A percentile compares a stretch with the other conserved stretches of the same genome.
Conservation (phyloP, 257 asterid species). For the Primulina huaijiensis region DNA sequence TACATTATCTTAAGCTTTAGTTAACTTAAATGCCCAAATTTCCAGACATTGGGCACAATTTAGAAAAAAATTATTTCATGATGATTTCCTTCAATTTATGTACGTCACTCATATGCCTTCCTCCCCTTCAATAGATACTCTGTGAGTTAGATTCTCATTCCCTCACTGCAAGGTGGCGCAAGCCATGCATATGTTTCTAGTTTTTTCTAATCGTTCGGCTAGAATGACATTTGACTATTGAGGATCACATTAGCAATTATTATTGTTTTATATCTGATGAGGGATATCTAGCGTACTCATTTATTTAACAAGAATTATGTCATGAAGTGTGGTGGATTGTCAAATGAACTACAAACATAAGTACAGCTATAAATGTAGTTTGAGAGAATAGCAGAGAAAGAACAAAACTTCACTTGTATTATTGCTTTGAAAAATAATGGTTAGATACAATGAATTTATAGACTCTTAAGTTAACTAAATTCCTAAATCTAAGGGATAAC, state of each 20-base stretch:
- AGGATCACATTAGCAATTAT: too few species aligned
- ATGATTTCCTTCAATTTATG: too few species aligned
- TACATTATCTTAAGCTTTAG: constrained; percentile 13
- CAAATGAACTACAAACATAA: background rate
- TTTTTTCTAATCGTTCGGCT: too few species aligned
- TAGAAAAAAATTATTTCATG: background rate
- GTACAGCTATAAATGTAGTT: background rate
- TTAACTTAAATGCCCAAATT: too few species aligned
- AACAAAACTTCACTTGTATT: too few species aligned
- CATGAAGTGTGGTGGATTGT: background rate
- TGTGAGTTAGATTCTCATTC: background rate
- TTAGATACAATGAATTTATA: too few species aligned
- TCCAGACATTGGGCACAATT: background rate
- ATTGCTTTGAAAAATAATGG: too few species aligned
- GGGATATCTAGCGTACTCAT: background rate
- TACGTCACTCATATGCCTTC: background rate
- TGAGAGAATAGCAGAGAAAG: too few species aligned
- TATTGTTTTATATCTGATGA: too few species aligned
- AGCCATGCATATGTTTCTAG: background rate
- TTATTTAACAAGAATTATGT: background rate
- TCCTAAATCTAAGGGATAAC: too few species aligned
- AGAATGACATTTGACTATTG: too few species aligned
- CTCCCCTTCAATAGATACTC: background rate
- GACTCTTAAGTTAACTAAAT: too few species aligned
- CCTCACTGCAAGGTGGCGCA: background rate